Evolutionary conservation across 1,139 yeast species (phyloP).

Genomic region (Torulaspora pretoriensis): DNA sequence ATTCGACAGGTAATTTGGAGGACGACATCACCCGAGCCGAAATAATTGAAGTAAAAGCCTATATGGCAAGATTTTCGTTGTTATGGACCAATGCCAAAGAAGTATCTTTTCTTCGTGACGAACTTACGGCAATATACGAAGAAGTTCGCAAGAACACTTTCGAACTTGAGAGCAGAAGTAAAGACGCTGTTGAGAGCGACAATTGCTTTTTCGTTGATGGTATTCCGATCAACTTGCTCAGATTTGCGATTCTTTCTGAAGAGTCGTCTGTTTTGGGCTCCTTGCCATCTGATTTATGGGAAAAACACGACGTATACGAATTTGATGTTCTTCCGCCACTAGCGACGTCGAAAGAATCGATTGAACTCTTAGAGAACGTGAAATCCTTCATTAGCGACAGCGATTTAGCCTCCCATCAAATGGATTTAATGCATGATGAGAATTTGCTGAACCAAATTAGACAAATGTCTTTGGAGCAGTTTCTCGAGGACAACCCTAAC

Average conservation of each 20-base stretch:
- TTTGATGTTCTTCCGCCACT: constrained; percentile 68
- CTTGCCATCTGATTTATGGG: constrained; percentile 61
- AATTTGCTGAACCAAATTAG: constrained; percentile 32
- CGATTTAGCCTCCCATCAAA: constrained; percentile 27
- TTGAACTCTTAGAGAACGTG: constrained; percentile 37
- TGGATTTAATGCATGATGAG: constrained; percentile 32
- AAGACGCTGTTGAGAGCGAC: neutral
- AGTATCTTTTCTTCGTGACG: constrained; percentile 47
- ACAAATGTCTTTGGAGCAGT: constrained; percentile 34
- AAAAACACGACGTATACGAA: constrained; percentile 56
- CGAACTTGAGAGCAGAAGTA: constrained; percentile 10
- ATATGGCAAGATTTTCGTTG: constrained; percentile 27
- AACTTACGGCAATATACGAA: constrained; percentile 41
- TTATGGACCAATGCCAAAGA: constrained; percentile 35
- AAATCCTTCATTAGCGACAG: constrained; percentile 41
- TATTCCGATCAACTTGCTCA: constrained; percentile 55
- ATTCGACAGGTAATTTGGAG: constrained; percentile 8
- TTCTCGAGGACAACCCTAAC: constrained; percentile 25
- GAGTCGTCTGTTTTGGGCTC: constrained; percentile 68
- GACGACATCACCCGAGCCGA: constrained; percentile 31
- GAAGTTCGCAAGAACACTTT: constrained; percentile 16
- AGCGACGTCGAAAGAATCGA: constrained; percentile 33
- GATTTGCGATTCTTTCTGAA: constrained; percentile 67
- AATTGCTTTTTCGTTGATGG: constrained; percentile 32
- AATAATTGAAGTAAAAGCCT: constrained; percentile 28